phyloP scores from a whole-genome alignment of 176 grass and related monocot species.

The Oryza meridionalis region DNA sequence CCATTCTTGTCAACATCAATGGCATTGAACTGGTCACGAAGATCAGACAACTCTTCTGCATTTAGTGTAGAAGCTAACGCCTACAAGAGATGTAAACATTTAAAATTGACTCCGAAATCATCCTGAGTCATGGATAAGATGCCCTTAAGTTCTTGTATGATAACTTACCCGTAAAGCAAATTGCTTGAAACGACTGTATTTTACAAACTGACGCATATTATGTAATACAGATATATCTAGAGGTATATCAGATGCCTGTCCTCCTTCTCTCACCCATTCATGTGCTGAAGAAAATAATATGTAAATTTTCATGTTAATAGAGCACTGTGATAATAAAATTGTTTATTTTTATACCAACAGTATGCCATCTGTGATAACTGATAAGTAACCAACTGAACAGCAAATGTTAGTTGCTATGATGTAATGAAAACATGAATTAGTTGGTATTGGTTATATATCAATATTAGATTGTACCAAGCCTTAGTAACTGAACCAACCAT shows the following conservation, averaged over 20 bases:
- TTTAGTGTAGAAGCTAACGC: constrained; percentile 85
- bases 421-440: neutral
- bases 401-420: neutral
- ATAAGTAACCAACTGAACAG: neutral
- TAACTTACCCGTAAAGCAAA: constrained; percentile 88
- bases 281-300: constrained; percentile 62
- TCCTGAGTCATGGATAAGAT: constrained; percentile 16
- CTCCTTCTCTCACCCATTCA: constrained; percentile 97
- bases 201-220: constrained; percentile 92
- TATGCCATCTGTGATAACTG: neutral
- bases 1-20: constrained; percentile 95
- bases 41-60: constrained; percentile 76
- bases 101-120: neutral
- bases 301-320: constrained; percentile 17
- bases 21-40: constrained; percentile 89
- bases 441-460: neutral
- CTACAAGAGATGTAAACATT: constrained; percentile 47
- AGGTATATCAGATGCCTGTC: constrained; percentile 82
- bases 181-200: constrained; percentile 97
- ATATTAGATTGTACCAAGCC: neutral
- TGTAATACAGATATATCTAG: constrained; percentile 93
- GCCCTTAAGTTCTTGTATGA: neutral
- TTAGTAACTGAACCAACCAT: constrained; percentile 12
- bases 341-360: neutral
- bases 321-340: neutral